Evolutionary conservation across 345 rosid genomes (phyloP).

Genomic region (Aegle marmelos): DNA sequence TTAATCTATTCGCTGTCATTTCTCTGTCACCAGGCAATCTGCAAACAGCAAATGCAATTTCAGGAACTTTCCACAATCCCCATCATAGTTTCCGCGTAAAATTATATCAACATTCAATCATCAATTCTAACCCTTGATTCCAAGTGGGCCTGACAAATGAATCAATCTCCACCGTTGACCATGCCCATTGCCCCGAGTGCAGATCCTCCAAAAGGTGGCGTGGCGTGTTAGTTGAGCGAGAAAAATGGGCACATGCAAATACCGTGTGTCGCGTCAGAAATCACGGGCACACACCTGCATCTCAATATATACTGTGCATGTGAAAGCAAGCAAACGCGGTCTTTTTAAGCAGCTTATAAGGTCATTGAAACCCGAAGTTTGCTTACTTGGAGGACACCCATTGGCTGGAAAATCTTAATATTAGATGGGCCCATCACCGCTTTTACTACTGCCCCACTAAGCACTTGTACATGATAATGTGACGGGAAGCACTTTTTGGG

Average conservation of each 20-base stretch:
- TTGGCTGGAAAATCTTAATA: neutral
- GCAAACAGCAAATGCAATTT: no score
- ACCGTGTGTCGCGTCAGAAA: conserved; percentile 45
- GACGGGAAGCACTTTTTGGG: neutral
- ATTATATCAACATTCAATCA: neutral
- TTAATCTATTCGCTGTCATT: neutral
- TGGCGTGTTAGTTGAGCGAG: conserved; percentile 2
- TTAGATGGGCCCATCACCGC: neutral
- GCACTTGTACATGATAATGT: neutral
- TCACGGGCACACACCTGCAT: conserved; percentile 31
- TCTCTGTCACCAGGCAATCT: neutral
- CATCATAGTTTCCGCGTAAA: conserved; percentile 11
- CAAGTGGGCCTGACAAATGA: neutral
- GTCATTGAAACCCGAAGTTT: neutral
- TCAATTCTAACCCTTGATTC: neutral
- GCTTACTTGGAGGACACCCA: neutral
- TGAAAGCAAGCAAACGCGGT: conserved; percentile 14
- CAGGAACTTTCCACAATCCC: neutral
- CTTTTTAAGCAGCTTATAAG: neutral
- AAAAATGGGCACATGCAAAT: conserved; percentile 26
- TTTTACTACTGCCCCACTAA: neutral
- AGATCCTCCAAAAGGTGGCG: neutral
- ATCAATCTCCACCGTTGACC: neutral
- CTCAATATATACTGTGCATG: neutral
- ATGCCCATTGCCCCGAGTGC: neutral